phyloP scores from a whole-genome alignment of 345 rosid genomes.

The Rubroshorea leprosula region DNA sequence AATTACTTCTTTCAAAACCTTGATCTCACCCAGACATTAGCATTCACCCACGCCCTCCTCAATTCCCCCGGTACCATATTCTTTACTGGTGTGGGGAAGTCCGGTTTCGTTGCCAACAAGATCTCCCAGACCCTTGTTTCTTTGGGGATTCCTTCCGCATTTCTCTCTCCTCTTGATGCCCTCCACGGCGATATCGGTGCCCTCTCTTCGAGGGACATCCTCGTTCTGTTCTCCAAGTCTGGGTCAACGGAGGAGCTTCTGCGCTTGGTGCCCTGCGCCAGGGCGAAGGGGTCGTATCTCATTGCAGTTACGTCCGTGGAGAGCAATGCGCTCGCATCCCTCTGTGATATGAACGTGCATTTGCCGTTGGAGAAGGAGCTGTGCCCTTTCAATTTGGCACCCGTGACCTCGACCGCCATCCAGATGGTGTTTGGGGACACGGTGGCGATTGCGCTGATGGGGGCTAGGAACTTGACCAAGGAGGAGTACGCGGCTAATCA shows the following conservation, averaged over 20 bases:
- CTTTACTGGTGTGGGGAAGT: constrained; percentile 95
- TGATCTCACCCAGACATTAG: constrained; percentile 57
- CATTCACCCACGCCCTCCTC: constrained; percentile 72
- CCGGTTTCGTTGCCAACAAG: constrained; percentile 91
- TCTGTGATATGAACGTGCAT: constrained; percentile 78
- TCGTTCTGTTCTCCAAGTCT: constrained; percentile 79
- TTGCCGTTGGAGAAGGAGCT: constrained; percentile 83
- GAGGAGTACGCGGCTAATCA: constrained; percentile 91
- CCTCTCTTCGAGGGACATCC: constrained; percentile 42
- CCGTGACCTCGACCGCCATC: constrained; percentile 93
- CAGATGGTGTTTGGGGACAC: constrained; percentile 99
- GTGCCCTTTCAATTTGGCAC: constrained; percentile 92
- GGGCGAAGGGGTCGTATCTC: constrained; percentile 61
- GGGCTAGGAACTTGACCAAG: constrained; percentile 67
- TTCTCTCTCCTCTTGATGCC: constrained; percentile 83
- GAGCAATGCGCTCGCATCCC: constrained; percentile 54
- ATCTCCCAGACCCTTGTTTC: constrained; percentile 88
- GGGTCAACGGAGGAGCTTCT: constrained; percentile 90
- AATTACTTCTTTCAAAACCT: constrained; percentile 87
- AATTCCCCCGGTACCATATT: constrained; percentile 55
- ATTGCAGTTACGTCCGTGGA: constrained; percentile 76
- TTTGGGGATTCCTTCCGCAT: constrained; percentile 65
- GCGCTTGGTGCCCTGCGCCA: constrained; percentile 86
- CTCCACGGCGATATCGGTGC: constrained; percentile 94
- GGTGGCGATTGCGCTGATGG: constrained; percentile 93